phyloP scores from a whole-genome alignment of 768 basidiomycete species.

The Dentipellis sp. region DNA sequence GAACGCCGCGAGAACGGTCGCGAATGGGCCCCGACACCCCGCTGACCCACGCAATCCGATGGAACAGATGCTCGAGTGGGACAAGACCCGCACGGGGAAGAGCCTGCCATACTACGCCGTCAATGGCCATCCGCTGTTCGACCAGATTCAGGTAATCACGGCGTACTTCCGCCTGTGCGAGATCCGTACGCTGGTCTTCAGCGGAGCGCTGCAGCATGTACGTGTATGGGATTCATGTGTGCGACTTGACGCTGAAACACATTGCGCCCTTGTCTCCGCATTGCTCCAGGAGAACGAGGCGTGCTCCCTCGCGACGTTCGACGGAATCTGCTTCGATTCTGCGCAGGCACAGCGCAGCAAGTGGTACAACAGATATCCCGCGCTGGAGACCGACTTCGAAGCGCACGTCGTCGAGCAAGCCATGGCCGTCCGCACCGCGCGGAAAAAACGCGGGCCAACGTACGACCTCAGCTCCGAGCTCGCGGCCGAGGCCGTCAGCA shows the following conservation, averaged over 20 bases:
- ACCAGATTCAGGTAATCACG: constrained; percentile 9
- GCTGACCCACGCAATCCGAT: background rate
- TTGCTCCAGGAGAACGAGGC: constrained; percentile 9
- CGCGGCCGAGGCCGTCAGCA: background rate
- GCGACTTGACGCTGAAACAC: background rate
- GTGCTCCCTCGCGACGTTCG: constrained; percentile 6
- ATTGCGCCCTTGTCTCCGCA: background rate
- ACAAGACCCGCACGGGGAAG: background rate
- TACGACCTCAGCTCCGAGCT: background rate
- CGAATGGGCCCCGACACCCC: too few relatives aligned
- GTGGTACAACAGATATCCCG: constrained; percentile 1
- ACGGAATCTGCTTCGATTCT: constrained; percentile 8
- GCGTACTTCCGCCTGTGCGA: constrained; percentile 11
- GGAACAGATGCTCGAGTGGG: constrained; percentile 8
- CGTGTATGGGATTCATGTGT: background rate
- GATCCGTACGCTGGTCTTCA: constrained; percentile 2
- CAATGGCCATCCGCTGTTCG: background rate
- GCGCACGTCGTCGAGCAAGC: background rate
- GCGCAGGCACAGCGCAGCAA: constrained; percentile 5
- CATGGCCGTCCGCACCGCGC: background rate
- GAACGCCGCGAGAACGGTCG: background rate
- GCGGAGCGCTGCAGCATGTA: constrained; percentile 5
- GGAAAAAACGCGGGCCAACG: background rate
- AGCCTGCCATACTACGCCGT: background rate
- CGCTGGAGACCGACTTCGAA: too few relatives aligned